Base-by-base conservation (phyloP, 1,284 basidiomycete genomes). In the Hemileia vastatrix region DNA sequence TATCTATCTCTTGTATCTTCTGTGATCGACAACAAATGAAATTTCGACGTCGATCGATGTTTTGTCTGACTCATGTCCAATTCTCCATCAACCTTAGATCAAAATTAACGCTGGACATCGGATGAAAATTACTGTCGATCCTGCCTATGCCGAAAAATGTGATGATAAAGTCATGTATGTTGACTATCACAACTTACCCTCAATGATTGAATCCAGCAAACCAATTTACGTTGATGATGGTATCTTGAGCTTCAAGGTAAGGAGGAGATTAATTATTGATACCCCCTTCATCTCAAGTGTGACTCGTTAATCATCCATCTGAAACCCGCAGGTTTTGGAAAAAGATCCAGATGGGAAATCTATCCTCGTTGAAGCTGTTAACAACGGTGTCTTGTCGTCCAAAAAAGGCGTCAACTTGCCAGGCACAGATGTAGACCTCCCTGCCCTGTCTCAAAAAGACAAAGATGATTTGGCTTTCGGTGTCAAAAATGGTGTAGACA, bases 351-450 rank as follows among this genome's bases (percentile, higher is more conserved):
- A 92, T 66, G 87, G 87, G 52, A 76, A 80, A 71, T 86, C 84
- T 71, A 83, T 94, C 68, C 84, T 81, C 64, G 95, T 99, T 72
- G 88, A 90, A 71, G 84, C 91, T 48, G 71, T 96, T 77, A 99
- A 98, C 84, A 88, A 87, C 73, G 95, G 94, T 64, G 85, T 81
- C 44, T 86, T 99, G 70, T 91, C 89, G 57, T 96, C 92, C 65
- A 89, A 91, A 78, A 99, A 99, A 82, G 95, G 95, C 78, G 95
- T 98, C 80, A 98, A 98, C 80, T 85, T 99, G 64, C 95, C 95
- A 72, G 95, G 97, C 79, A 97, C 95, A 68, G 84, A 87, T 27
- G 95, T 99, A 74, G 95, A 98, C 79, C 86, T 99, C 57, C 95
- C 95, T 62, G 90, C 95, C 59, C 85, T 98, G 58, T 97, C 93